Base-by-base conservation (phyloP, 495 filamentous ascomycete genomes). In the Letharia columbiana region DNA sequence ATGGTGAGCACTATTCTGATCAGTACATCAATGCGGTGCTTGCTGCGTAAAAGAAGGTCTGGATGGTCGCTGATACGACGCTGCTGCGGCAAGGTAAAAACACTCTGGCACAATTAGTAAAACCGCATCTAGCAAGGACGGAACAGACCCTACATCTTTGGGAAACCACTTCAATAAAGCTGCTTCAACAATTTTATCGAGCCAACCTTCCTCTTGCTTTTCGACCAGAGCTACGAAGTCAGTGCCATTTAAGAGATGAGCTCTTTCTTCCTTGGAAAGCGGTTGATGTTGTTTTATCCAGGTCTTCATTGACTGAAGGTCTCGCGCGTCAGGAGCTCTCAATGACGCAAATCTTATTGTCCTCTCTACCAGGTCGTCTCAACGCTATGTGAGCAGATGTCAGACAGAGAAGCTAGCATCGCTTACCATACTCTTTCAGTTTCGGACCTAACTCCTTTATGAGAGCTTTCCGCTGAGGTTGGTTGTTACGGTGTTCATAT, bases 221-320 rank as follows among this genome's bases (percentile, higher is more conserved):
- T 75, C 73, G 44, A 70, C 70, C 8, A 78, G 60, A 1, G 74
- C 72, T 7, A 78, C 71, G 33, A 78, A 71, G 64, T 78, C 76
- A 33, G 75, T 69, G 47, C 71, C 63, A 49, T 69, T 57, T 37
- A 73, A 54, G 33, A 78, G 68, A 60, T 73, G 73, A 4, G 37
- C 60, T 28, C 67, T 65, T 41, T 76, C 74, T 31, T 45, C 37
- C 60, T 39, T 9, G 2, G 42, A 42, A 60, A 69, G 41, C 45
- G 76, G 66, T 50, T 59, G 52, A 35, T 66, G 37, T 47, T 67
- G 17, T 61, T 67, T 31, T 56, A 76, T 62, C 66, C 72, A 76
- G 4, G 58, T 69, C 23, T 63, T 63, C 9, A 77, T 64, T 45
- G 71, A 72, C n/a, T n/a, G 33, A 50, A 72, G 71, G 61, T 76